A percentile compares a stretch with the other conserved stretches of the same genome.
Conservation (phyloP, 2,329 filamentous ascomycete genomes). For the Arthroderma sp. region DNA sequence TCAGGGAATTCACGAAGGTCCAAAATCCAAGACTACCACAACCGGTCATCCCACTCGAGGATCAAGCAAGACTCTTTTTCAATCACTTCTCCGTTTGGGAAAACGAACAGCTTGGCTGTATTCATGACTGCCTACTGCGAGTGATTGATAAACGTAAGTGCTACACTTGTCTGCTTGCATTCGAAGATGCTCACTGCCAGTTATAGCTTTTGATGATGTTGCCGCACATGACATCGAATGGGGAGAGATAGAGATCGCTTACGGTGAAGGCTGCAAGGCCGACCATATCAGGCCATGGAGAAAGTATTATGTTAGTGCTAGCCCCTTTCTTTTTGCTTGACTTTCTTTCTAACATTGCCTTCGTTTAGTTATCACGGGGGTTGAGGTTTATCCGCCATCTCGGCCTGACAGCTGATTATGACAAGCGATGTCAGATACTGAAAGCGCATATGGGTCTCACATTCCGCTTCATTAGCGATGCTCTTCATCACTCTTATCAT, state of each 20-base stretch:
- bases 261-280: background rate
- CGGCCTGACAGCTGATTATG: background rate
- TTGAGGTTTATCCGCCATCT: background rate
- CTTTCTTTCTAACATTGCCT: no score
- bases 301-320: background rate
- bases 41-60: background rate
- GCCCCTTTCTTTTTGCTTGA: no score
- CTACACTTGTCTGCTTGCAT: no score
- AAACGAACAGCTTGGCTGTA: slow-evolving; percentile 8
- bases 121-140: slow-evolving; percentile 7
- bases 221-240: slow-evolving; percentile 1
- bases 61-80: slow-evolving; percentile 3
- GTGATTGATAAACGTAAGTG: slow-evolving; percentile 3
- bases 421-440: background rate
- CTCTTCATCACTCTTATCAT: background rate
- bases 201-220: slow-evolving; percentile 1
- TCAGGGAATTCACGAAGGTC: background rate
- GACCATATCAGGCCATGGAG: background rate
- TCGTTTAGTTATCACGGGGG: background rate
- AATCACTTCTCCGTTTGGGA: slow-evolving; percentile 8
- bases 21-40: background rate
- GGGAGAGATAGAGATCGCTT: background rate
- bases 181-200: background rate
- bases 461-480: background rate
- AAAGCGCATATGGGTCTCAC: background rate